Percentiles rank a stretch among this genome's conserved stretches.
phyloP scores from a whole-genome alignment of 495 filamentous ascomycete genomes.

The Podospora fimiseda region DNA sequence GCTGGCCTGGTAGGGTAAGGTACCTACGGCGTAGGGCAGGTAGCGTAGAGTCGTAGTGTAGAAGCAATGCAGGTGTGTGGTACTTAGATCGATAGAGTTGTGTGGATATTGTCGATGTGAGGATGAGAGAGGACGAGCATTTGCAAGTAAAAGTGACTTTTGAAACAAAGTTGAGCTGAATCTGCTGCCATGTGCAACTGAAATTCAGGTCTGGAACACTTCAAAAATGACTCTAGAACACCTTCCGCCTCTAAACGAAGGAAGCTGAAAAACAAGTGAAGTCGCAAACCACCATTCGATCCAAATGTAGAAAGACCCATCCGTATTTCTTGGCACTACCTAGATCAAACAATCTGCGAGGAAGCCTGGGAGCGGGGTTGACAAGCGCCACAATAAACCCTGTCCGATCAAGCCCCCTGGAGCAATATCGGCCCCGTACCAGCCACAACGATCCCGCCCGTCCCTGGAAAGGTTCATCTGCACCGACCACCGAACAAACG shows the following conservation, averaged over 20 bases:
- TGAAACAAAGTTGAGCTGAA: background rate
- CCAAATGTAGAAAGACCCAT: background rate
- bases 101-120: background rate
- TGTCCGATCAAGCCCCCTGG: too few relatives aligned
- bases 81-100: background rate
- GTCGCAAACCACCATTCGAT: too few relatives aligned
- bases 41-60: background rate
- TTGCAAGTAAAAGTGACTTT: background rate
- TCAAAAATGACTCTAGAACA: background rate
- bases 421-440: too few relatives aligned
- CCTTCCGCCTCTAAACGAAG: background rate
- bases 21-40: too few relatives aligned
- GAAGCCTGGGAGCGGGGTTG: too few relatives aligned
- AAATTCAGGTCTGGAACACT: background rate
- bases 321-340: background rate
- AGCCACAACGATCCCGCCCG: too few relatives aligned
- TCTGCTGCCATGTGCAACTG: background rate
- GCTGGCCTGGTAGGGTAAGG: too few relatives aligned
- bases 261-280: constrained; percentile 4
- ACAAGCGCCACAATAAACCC: too few relatives aligned
- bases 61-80: background rate
- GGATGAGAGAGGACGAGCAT: background rate
- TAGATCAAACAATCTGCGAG: too few relatives aligned
- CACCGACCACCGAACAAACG: too few relatives aligned
- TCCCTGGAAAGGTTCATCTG: too few relatives aligned